phyloP scores from a whole-genome alignment of 2,329 filamentous ascomycete genomes.

The Colletotrichum tropicicola region DNA sequence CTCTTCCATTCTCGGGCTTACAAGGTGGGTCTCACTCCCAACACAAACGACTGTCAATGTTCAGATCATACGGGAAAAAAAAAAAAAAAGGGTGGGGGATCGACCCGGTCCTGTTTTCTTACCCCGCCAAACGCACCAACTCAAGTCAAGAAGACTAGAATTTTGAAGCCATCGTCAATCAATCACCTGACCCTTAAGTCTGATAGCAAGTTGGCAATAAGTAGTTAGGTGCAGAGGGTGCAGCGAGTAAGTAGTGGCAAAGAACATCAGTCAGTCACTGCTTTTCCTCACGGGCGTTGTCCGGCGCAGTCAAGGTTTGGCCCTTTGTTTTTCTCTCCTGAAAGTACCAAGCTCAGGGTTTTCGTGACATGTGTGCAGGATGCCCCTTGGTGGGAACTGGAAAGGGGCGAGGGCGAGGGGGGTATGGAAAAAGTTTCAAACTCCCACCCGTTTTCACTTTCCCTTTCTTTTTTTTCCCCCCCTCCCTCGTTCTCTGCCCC shows the following conservation, averaged over 20 bases:
- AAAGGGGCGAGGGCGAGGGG: background rate
- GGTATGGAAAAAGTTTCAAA: background rate
- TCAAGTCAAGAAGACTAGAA: background rate
- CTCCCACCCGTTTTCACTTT: conserved; percentile 1
- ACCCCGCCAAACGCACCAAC: background rate
- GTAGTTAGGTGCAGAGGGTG: too few species aligned
- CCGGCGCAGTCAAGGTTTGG: background rate
- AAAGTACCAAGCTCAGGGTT: too few species aligned
- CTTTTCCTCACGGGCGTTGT: too few species aligned
- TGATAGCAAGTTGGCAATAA: too few species aligned
- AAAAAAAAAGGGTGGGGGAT: conserved; percentile 4
- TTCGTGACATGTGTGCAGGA: background rate
- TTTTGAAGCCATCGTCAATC: background rate
- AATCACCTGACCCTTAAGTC: too few species aligned
- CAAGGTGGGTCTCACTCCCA: too few species aligned
- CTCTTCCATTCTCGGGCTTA: too few species aligned
- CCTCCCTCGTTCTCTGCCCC: background rate
- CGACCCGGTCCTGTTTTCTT: background rate
- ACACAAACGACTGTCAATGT: too few species aligned
- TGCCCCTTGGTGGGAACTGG: background rate
- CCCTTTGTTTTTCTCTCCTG: background rate
- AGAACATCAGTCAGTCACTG: too few species aligned
- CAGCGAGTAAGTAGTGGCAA: too few species aligned
- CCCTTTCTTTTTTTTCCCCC: background rate
- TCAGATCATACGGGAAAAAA: too few species aligned